phyloP scores from a whole-genome alignment of 352 stramenopile species.

The Globisporangium ultimum region DNA sequence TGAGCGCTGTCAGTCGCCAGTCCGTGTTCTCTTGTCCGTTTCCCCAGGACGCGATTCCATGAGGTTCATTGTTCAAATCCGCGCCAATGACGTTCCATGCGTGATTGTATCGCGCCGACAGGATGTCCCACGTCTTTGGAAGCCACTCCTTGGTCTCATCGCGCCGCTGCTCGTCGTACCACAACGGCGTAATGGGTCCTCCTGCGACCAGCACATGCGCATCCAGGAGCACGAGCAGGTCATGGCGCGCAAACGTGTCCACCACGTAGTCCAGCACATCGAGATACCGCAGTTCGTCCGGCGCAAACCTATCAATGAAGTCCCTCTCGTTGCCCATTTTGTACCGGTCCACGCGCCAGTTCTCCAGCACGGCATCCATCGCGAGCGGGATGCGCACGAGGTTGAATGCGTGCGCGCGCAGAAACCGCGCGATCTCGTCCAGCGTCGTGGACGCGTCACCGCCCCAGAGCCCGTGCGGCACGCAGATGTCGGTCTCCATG shows the following conservation, averaged over 20 bases:
- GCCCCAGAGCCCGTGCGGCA: constrained; percentile 59
- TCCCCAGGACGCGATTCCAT: constrained; percentile 46
- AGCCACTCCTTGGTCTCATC: constrained; percentile 21
- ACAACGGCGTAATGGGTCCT: constrained; percentile 34
- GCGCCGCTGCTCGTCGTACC: constrained; percentile 25
- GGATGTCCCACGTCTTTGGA: constrained; percentile 28
- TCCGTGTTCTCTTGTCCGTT: constrained; percentile 30
- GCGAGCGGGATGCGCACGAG: constrained; percentile 47
- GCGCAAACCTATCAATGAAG: constrained; percentile 25
- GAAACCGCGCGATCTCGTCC: constrained; percentile 25
- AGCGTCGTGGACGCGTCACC: constrained; percentile 48
- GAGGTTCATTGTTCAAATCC: constrained; percentile 60
- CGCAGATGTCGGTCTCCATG: constrained; percentile 58
- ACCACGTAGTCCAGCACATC: constrained; percentile 55
- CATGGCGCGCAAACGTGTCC: constrained; percentile 20
- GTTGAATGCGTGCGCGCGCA: constrained; percentile 46
- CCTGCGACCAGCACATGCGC: constrained; percentile 40
- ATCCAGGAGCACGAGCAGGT: constrained; percentile 48
- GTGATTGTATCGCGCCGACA: constrained; percentile 29
- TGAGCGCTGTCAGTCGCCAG: constrained; percentile 40
- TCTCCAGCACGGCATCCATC: constrained; percentile 36
- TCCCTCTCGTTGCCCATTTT: constrained; percentile 43
- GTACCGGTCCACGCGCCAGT: constrained; percentile 28
- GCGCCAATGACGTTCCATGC: constrained; percentile 49
- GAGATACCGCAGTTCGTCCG: constrained; percentile 33